Conservation (phyloP, 805 yeast genomes). For the Myxozyma sirexii region DNA sequence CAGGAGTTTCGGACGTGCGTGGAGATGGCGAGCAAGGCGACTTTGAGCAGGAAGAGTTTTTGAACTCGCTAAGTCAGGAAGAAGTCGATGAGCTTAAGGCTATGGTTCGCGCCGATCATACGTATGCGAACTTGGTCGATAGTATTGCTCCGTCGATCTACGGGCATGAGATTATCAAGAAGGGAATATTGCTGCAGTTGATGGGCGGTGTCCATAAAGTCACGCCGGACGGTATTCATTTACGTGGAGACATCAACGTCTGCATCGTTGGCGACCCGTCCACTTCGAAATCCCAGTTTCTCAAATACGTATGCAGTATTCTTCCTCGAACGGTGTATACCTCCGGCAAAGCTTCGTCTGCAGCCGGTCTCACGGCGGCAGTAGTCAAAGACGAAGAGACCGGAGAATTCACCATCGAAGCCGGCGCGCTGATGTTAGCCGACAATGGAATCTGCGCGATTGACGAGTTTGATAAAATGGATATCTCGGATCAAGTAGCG, state of each 20-base stretch:
- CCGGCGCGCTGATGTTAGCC: constrained; percentile 97
- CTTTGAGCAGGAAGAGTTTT: constrained; percentile 73
- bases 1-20: constrained; percentile 44
- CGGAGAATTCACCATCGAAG: constrained; percentile 96
- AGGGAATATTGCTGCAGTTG: constrained; percentile 84
- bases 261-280: constrained; percentile 98
- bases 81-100: constrained; percentile 83
- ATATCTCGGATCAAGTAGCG: constrained; percentile 91
- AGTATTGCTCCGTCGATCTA: constrained; percentile 95
- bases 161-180: constrained; percentile 93
- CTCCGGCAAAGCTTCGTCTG: constrained; percentile 97
- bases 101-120: constrained; percentile 87
- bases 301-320: constrained; percentile 88
- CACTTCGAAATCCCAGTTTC: constrained; percentile 92
- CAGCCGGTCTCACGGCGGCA: constrained; percentile 98
- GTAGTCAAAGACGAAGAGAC: constrained; percentile 97
- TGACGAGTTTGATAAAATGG: constrained; percentile 98
- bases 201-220: constrained; percentile 94
- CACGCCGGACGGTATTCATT: constrained; percentile 89
- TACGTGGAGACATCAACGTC: constrained; percentile 95
- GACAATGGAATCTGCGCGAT: constrained; percentile 98
- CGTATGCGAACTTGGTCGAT: constrained; percentile 79
- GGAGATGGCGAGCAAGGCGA: constrained; percentile 54
- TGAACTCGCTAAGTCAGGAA: constrained; percentile 73
- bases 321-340: constrained; percentile 95